phyloP scores from a whole-genome alignment of 805 yeast genomes.

The Wickerhamomyces bisporus region DNA sequence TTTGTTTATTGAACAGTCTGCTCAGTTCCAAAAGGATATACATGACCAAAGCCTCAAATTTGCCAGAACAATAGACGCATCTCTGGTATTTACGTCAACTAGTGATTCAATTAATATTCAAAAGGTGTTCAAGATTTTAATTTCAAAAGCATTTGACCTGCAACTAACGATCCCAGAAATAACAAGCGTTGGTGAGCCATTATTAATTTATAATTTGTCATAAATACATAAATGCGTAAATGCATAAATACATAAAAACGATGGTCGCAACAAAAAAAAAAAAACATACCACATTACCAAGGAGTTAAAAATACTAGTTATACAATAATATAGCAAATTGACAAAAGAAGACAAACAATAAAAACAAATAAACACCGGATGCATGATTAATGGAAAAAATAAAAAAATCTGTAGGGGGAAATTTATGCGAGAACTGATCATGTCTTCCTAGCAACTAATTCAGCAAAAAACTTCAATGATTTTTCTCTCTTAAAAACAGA shows the following conservation, averaged over 20 bases:
- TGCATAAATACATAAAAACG: too few species aligned
- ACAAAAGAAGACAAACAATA: too few species aligned
- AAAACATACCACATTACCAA: background rate
- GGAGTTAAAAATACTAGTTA: background rate
- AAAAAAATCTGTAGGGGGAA: background rate
- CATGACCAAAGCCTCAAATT: conserved; percentile 78
- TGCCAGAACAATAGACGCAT: conserved; percentile 85
- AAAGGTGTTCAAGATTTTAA: conserved; percentile 85
- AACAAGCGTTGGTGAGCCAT: conserved; percentile 84
- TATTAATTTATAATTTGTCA: conserved; percentile 52
- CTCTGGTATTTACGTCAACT: conserved; percentile 83
- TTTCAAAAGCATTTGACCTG: conserved; percentile 87
- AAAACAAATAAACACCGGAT: too few species aligned
- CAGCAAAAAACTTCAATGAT: conserved; percentile 25
- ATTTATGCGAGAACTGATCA: background rate
- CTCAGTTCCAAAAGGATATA: conserved; percentile 76
- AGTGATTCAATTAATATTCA: conserved; percentile 90
- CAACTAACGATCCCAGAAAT: conserved; percentile 74
- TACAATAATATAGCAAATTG: background rate
- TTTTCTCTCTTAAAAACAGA: conserved; percentile 56
- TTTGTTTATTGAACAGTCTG: conserved; percentile 70
- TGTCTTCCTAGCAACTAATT: conserved; percentile 6
- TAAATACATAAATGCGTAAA: background rate
- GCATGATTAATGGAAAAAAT: too few species aligned
- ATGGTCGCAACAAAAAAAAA: too few species aligned